Percentiles rank a stretch among this genome's conserved stretches.
phyloP scores from a whole-genome alignment of 257 asterid genomes.

The Plantago ovata region DNA sequence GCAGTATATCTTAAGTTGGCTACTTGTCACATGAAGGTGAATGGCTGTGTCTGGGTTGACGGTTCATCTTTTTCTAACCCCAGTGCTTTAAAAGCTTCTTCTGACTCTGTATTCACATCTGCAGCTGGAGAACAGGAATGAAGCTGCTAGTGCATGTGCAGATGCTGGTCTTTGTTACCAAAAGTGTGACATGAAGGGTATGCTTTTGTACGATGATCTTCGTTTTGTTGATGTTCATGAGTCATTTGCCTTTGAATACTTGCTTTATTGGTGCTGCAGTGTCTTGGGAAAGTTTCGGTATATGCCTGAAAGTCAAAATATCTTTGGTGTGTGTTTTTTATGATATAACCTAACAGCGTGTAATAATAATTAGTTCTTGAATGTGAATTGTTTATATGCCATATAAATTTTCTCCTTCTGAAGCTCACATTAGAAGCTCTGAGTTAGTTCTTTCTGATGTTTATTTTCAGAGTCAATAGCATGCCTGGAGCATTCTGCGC shows the following conservation, averaged over 20 bases:
- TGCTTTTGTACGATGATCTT: conserved; percentile 6
- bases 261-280: conserved; percentile 6
- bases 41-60: conserved; percentile 1
- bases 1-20: conserved; percentile 85
- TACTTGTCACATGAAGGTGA: conserved; percentile 69
- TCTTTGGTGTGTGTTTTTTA: too few species aligned
- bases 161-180: conserved; percentile 96
- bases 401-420: neutral
- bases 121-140: conserved; percentile 97
- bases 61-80: neutral
- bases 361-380: neutral
- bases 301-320: too few species aligned
- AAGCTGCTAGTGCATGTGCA: conserved; percentile 90
- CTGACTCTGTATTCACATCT: conserved; percentile 6
- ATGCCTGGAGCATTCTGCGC: conserved; percentile 75
- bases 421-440: conserved; percentile 10
- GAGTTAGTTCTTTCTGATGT: neutral
- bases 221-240: neutral
- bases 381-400: neutral
- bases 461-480: conserved; percentile 64
- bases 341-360: too few species aligned
- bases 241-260: conserved; percentile 3
- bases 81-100: conserved; percentile 2
- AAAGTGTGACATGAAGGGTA: conserved; percentile 65
- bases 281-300: neutral